Conservation (phyloP, 1,139 yeast genomes). For the Lodderomyces metapsilosis region DNA sequence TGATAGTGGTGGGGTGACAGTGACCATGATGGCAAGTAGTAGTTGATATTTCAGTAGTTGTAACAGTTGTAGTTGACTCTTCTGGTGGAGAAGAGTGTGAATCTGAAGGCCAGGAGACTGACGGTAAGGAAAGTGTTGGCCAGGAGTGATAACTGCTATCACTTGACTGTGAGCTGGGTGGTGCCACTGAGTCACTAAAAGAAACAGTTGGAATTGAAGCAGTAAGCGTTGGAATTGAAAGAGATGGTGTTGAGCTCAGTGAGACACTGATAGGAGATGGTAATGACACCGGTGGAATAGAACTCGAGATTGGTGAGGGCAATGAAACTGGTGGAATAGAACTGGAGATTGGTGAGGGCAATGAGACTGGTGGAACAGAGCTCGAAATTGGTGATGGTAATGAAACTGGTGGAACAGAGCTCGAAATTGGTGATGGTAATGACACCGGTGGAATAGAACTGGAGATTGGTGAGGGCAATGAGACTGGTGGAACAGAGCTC, state of each 20-base stretch:
- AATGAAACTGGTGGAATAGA: background rate
- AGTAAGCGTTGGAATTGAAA: background rate
- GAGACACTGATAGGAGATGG: background rate
- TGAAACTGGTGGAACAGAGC: background rate
- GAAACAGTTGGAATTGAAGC: background rate
- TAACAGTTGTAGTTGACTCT: constrained; percentile 32
- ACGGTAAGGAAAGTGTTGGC: background rate
- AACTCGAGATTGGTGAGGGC: background rate
- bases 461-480: background rate
- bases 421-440: background rate
- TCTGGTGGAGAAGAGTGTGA: background rate
- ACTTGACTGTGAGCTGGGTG: background rate
- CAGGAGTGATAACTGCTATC: background rate
- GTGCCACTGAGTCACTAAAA: background rate
- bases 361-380: background rate
- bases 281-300: background rate
- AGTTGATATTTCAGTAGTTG: constrained; percentile 42
- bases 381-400: background rate
- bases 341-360: background rate
- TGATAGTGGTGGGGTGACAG: constrained; percentile 28
- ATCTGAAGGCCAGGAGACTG: background rate
- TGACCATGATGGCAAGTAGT: constrained; percentile 45
- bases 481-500: background rate
- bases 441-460: background rate
- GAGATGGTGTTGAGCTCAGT: background rate